phyloP scores from a whole-genome alignment of 2,329 filamentous ascomycete species.

The Hymenoscyphus fraxineus region DNA sequence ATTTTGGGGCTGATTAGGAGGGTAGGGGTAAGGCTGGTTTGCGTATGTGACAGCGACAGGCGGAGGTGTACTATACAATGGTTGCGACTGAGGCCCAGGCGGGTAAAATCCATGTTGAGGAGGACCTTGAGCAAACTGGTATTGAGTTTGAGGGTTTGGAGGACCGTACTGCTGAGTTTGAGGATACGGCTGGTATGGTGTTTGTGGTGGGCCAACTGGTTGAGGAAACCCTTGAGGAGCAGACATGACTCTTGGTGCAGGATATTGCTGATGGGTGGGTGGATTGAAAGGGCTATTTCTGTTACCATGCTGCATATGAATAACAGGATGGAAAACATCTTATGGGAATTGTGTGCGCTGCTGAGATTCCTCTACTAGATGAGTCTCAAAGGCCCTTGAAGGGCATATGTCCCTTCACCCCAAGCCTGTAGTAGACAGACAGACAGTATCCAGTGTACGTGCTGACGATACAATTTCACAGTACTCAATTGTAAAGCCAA shows the following conservation, averaged over 20 bases:
- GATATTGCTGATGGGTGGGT: constrained; percentile 29
- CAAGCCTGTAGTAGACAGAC: background rate
- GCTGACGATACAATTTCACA: background rate
- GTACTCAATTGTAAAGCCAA: background rate
- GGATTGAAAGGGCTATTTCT: constrained; percentile 20
- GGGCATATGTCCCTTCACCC: background rate
- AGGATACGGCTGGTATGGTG: constrained; percentile 21
- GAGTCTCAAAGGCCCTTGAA: background rate
- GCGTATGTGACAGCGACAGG: constrained; percentile 20
- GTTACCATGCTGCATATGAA: constrained; percentile 19
- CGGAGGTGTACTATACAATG: constrained; percentile 17
- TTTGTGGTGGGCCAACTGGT: constrained; percentile 19
- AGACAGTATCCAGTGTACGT: background rate
- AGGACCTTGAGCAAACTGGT: constrained; percentile 13
- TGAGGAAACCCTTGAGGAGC: constrained; percentile 21
- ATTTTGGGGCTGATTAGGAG: constrained; percentile 16
- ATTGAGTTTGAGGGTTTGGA: constrained; percentile 20
- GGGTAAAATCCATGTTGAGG: constrained; percentile 8
- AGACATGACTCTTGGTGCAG: constrained; percentile 8
- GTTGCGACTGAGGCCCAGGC: constrained; percentile 8
- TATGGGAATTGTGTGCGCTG: background rate
- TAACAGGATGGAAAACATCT: background rate
- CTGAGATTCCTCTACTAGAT: background rate
- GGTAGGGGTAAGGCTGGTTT: constrained; percentile 20
- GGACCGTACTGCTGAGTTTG: constrained; percentile 26